These are phyloP conservation scores for Arthroderma sp. DNA, from an alignment of 2,329 filamentous ascomycete genomes.

Conservation along the genomic window DNA sequence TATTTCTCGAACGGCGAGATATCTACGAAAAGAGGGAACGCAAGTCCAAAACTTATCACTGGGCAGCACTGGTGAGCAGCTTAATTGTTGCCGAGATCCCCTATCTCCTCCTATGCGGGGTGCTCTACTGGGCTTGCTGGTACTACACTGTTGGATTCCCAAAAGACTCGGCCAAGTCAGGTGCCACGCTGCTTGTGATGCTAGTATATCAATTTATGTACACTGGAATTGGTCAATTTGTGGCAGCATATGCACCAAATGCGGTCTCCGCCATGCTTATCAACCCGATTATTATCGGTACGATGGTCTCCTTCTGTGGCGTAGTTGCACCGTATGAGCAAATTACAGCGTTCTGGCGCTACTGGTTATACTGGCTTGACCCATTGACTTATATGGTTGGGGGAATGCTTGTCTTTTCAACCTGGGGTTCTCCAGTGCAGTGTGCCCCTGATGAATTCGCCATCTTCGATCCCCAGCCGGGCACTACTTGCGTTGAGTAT, in stretches of 20 bases:
- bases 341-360: constrained; percentile 60
- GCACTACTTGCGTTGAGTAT: constrained; percentile 47
- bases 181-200: no score
- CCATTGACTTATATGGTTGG: constrained; percentile 49
- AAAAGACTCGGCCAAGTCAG: constrained; percentile 24
- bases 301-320: constrained; percentile 25
- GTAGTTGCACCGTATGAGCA: constrained; percentile 37
- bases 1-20: constrained; percentile 44
- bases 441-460: constrained; percentile 22
- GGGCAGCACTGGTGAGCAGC: constrained; percentile 45
- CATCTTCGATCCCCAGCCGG: constrained; percentile 37
- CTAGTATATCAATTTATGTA: constrained; percentile 33
- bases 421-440: constrained; percentile 16
- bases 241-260: constrained; percentile 51
- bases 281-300: constrained; percentile 43
- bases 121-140: constrained; percentile 40
- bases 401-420: constrained; percentile 22
- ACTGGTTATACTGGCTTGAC: constrained; percentile 53
- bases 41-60: constrained; percentile 45
- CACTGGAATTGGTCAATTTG: constrained; percentile 31
- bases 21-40: constrained; percentile 46
- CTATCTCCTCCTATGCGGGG: constrained; percentile 32
- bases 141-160: constrained; percentile 44
- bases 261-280: constrained; percentile 46
- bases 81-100: constrained; percentile 37